Percentiles rank a stretch among this genome's conserved stretches.
Conservation (phyloP, 148 eudicot species). For the Heliosperma pusillum region DNA sequence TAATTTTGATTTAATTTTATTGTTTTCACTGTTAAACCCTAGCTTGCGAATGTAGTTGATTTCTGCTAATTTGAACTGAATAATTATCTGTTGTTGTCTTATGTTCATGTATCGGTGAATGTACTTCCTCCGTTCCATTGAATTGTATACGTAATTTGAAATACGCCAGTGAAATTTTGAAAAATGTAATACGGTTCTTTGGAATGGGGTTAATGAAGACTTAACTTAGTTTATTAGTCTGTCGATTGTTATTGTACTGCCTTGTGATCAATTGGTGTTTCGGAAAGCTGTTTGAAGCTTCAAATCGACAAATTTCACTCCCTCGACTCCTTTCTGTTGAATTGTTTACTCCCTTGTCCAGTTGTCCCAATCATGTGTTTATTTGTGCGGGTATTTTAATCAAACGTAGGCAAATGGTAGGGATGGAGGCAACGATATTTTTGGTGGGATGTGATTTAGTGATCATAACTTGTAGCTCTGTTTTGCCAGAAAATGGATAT, state of each 20-base stretch:
- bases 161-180: too few species aligned
- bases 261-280: not conserved
- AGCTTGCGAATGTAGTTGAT: not conserved
- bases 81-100: too few species aligned
- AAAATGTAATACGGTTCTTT: too few species aligned
- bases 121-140: not conserved
- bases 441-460: not conserved
- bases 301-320: not conserved
- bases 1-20: not conserved
- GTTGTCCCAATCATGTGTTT: too few species aligned
- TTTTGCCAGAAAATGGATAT: constrained; percentile 83
- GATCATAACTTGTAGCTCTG: constrained; percentile 3
- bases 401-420: too few species aligned
- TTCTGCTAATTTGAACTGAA: too few species aligned
- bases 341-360: not conserved
- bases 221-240: too few species aligned
- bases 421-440: too few species aligned
- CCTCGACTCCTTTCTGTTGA: not conserved
- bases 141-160: too few species aligned
- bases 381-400: too few species aligned
- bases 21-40: not conserved
- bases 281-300: not conserved
- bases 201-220: too few species aligned
- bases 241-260: not conserved
- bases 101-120: not conserved